Evolutionary conservation across 1,139 yeast genomes (phyloP).

Genomic region (Suhomyces yuchorum): DNA sequence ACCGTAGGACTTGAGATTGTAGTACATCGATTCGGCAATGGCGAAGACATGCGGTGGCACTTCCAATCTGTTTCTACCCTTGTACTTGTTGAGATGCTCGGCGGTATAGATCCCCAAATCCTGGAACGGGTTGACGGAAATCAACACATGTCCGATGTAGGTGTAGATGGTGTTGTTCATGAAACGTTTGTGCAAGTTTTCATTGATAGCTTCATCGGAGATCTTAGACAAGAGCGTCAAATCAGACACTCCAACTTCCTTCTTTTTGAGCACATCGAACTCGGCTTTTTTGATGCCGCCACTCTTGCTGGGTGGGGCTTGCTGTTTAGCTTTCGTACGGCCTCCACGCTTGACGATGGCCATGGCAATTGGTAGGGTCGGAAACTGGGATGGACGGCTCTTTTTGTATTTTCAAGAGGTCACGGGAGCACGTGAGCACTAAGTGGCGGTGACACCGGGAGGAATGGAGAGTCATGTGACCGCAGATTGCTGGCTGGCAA

Average conservation of each 20-base stretch:
- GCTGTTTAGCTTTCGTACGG: slow-evolving; percentile 59
- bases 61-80: slow-evolving; percentile 91
- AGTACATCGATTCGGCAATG: slow-evolving; percentile 96
- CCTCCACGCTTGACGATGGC: slow-evolving; percentile 78
- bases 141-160: slow-evolving; percentile 83
- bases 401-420: slow-evolving; percentile 7
- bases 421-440: slow-evolving; percentile 8
- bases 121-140: slow-evolving; percentile 94
- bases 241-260: slow-evolving; percentile 97
- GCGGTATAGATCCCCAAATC: slow-evolving; percentile 94
- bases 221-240: slow-evolving; percentile 85
- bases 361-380: slow-evolving; percentile 38
- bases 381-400: background rate
- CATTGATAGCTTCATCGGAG: slow-evolving; percentile 90
- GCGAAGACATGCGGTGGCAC: slow-evolving; percentile 99
- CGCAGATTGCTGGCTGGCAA: background rate
- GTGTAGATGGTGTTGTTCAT: slow-evolving; percentile 89
- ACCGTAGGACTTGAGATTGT: slow-evolving; percentile 89
- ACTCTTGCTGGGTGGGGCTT: slow-evolving; percentile 58
- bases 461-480: background rate
- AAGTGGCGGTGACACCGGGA: slow-evolving; percentile 3
- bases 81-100: slow-evolving; percentile 70
- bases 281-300: slow-evolving; percentile 85
- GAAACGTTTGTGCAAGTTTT: slow-evolving; percentile 85
- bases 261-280: slow-evolving; percentile 84